Base-by-base conservation (phyloP, 169 alveolate species). In the Plasmodium coatneyi region DNA sequence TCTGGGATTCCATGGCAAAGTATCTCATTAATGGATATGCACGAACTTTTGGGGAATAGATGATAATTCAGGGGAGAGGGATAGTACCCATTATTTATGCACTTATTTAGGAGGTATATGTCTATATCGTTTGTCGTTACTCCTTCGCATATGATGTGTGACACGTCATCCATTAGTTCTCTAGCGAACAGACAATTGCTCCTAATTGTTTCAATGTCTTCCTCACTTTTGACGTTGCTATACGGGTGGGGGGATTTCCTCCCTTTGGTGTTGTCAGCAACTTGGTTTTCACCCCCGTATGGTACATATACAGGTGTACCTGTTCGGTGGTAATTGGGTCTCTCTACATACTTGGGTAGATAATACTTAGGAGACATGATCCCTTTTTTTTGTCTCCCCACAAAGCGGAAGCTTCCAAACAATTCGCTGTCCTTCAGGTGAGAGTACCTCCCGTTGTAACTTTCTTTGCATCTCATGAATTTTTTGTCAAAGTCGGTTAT, bases 1-100 rank as follows among this genome's bases (percentile, higher is more conserved):
- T 96, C 97, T 41, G 97, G 97, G 22, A 96, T 96, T 25, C 97
- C 97, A 82, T 96, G 97, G 41, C 97, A 96, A 16, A 93, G 92
- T 12, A 96, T 93, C 83, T 96, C 97, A 72, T 96, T 96, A 32
- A 96, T 41, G 0, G 97, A 96, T 5, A 95, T 92, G 80, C 97
- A 96, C 1, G 95, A 92, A 16, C 96, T 92, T 76, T 96, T 96
- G 1, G 97, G 97, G 84, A 94, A 96, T 7, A 95, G 93, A 19
- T 96, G 94, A 86, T 96, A 96, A 84, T 94, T 94, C 16, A 96
- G 87, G 34, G 97, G 96, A 9, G 97, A 94, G 5, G 97, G 97
- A 70, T 87, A 96, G 34, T 87, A 96, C 1, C 93, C 95, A 87
- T 96, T 94, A 3, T 94, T 92, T 1, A 81, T 86, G 74, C 96